These are phyloP conservation scores for Colletotrichum musae DNA, from an alignment of 2,329 filamentous ascomycete species.

Conservation along the genomic window DNA sequence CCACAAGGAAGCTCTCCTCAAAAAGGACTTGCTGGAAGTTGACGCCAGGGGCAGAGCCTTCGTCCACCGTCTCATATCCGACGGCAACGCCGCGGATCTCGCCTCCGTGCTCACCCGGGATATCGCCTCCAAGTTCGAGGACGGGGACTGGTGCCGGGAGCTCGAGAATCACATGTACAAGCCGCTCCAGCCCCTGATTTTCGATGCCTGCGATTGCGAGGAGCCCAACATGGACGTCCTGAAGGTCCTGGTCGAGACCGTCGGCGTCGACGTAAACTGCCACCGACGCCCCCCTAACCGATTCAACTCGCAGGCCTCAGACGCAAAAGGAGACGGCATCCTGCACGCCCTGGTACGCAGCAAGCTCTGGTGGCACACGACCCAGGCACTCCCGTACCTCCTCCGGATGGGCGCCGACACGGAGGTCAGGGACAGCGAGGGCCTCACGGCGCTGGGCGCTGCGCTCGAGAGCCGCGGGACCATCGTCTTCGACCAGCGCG, in stretches of 20 bases:
- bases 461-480: background rate
- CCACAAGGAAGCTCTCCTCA: background rate
- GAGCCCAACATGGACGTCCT: slow-evolving; percentile 54
- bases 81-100: background rate
- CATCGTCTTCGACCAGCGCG: background rate
- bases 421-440: background rate
- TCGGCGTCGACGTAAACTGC: slow-evolving; percentile 49
- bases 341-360: background rate
- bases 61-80: background rate
- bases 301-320: background rate
- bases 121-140: background rate
- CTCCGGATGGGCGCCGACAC: slow-evolving; percentile 7
- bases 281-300: background rate
- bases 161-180: background rate
- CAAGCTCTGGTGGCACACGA: slow-evolving; percentile 14
- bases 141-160: background rate
- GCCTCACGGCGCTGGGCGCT: slow-evolving; percentile 7
- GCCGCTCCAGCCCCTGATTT: slow-evolving; percentile 43
- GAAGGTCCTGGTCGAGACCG: slow-evolving; percentile 52
- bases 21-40: background rate
- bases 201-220: slow-evolving; percentile 47
- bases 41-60: background rate
- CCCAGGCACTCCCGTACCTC: slow-evolving; percentile 16
- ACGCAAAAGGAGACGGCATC: background rate
- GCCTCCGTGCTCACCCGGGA: background rate